phyloP scores from a whole-genome alignment of 202 grass and related monocot genomes.

The Setaria italica region DNA sequence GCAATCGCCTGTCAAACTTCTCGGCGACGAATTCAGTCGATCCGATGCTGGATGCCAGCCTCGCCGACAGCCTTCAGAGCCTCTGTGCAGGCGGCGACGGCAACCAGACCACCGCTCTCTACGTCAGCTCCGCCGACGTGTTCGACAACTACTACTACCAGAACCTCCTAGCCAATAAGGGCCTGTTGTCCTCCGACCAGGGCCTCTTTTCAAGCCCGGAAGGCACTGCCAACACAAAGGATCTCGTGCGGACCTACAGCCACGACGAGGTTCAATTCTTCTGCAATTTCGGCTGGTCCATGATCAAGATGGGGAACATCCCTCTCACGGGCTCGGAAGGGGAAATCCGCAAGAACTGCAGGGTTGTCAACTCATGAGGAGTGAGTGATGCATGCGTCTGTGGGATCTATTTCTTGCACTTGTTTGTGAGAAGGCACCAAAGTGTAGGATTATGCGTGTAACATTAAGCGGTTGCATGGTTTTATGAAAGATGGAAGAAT shows the following conservation, averaged over 20 bases:
- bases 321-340: slow-evolving; percentile 44
- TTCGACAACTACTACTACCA: slow-evolving; percentile 72
- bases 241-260: slow-evolving; percentile 48
- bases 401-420: neutral
- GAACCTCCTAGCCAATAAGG: slow-evolving; percentile 45
- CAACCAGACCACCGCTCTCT: slow-evolving; percentile 50
- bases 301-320: slow-evolving; percentile 62
- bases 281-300: slow-evolving; percentile 45
- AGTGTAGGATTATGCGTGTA: neutral
- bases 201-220: slow-evolving; percentile 51
- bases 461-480: neutral
- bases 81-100: slow-evolving; percentile 52
- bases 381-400: neutral
- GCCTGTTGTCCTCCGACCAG: slow-evolving; percentile 61
- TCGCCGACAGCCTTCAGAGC: slow-evolving; percentile 42
- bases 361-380: slow-evolving; percentile 39
- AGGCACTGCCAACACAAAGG: slow-evolving; percentile 29
- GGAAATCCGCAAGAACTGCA: slow-evolving; percentile 61
- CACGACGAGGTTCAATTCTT: neutral
- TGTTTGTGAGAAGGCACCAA: neutral
- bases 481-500: neutral
- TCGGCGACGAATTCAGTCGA: slow-evolving; percentile 11
- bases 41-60: slow-evolving; percentile 48
- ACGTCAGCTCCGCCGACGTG: slow-evolving; percentile 36
- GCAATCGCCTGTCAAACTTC: slow-evolving; percentile 41